Evolutionary conservation across 306 rosid species (phyloP), one percentile per base, ranked within the genome.

Genomic region (Lagenaria siceraria): DNA sequence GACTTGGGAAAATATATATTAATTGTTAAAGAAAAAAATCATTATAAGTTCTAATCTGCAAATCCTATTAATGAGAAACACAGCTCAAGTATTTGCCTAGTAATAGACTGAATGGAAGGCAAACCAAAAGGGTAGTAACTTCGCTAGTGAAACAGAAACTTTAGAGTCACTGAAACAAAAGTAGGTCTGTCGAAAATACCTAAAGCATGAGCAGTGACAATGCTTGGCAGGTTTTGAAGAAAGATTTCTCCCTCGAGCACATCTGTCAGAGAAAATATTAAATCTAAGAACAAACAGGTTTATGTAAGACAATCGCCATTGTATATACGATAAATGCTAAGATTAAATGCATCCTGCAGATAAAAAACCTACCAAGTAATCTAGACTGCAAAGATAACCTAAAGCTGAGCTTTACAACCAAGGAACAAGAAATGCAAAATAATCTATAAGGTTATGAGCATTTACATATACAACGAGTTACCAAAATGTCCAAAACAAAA

Each of bases 161-260:
- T 15, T 9, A 10, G 38, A 65, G 51, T 35, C n/a, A 8, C 27
- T 46, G 52, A 43, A 46, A 46, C 36, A 69, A 14, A 13, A 42
- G 19, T 12, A 69, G 11, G 54, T 48, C 36, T 22, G 1, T 36
- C 31, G 64, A 71, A 80, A 56, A 62, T 87, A 92, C 98, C 97
- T 89, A 95, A 81, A 13, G 92, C 98, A 89, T 90, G 97, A 80
- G 97, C 97, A 78, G 92, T 81, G 53, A 95, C 84, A 81, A 90
- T 90, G 82, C 97, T 95, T 24, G 97, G 97, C 82, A 95, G 84
- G 83, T 92, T 95, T 85, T 95, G 98, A 84, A 95, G 98, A 86
- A 95, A 95, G 84, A 95, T 90, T 75, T 95, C 97, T 78, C 97
- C 97, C 82, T 92, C 97, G 53, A 95, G 97, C 81, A 95, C 89